Evolutionary conservation across 306 rosid species (phyloP), one percentile per base, ranked within the genome.

Genomic region (Rosa lucieae): DNA sequence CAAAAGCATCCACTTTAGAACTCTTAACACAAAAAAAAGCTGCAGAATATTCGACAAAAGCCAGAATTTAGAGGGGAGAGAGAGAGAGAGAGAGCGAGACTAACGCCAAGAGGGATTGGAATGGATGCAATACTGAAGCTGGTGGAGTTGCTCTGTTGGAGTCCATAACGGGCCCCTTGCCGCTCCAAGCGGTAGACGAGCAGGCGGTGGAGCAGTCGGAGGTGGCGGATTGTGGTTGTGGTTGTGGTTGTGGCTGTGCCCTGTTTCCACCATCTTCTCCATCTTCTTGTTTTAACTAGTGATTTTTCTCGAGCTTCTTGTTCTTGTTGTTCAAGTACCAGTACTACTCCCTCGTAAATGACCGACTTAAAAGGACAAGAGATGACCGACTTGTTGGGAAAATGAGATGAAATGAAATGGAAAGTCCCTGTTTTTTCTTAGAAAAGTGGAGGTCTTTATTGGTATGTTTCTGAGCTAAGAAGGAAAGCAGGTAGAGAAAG

Each of bases 101-200:
- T 93, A 69, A 95, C 99, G 97, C 99, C 98, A 95, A 32, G 96
- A 81, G 81, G 99, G 99, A 81, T 95, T 95, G 49, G 99, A 95
- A 58, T 90, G 94, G 94, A 95, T 95, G 96, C 99, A 95, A 77
- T 86, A 95, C 70, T 93, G 83, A 67, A 95, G 91, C 52, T 95
- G 98, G 7, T 70, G 89, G 71, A 95, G 92, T 49, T 95, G 99
- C 83, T 91, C 98, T 40, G 92, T 80, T 1, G 98, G 99, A 80
- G 83, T 32, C 94, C 92, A 95, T 77, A 59, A 73, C 73, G 99
- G 96, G 1, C 99, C 98, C 73, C 75, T 88, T 10, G 90, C 86
- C 18, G 75, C 86, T 15, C 84, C 97, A 65, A 89, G 85, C 82
- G 80, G 58, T 0, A 85, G 83, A 47, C 77, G 87, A 8, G 86